Evolutionary conservation across 2,329 filamentous ascomycete species (phyloP).

Genomic region (Penicillium sp.): DNA sequence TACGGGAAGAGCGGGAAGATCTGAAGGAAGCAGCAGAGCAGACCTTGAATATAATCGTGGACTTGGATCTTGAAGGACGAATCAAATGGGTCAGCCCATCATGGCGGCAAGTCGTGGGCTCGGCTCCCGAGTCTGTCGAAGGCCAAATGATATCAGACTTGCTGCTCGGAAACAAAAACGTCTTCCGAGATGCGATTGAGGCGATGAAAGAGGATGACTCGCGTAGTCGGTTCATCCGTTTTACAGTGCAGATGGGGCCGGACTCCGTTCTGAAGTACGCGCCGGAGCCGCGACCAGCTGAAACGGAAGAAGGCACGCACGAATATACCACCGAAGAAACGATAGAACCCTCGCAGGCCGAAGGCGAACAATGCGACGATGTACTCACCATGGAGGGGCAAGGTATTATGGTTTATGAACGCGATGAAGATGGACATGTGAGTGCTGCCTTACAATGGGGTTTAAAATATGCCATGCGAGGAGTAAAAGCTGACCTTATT

Average conservation of each 20-base stretch:
- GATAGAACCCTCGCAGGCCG: constrained; percentile 39
- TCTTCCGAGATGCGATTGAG: constrained; percentile 81
- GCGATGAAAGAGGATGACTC: constrained; percentile 92
- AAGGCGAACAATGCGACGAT: constrained; percentile 45
- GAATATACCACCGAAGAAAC: constrained; percentile 24
- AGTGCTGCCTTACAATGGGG: constrained; percentile 20
- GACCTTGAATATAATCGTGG: constrained; percentile 93
- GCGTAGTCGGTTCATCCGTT: constrained; percentile 84
- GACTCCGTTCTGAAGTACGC: constrained; percentile 62
- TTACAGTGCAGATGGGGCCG: constrained; percentile 69
- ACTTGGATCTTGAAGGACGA: constrained; percentile 84
- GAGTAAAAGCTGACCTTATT: not conserved
- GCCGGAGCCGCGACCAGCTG: constrained; percentile 32
- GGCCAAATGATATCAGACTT: constrained; percentile 78
- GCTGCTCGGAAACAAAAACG: constrained; percentile 74
- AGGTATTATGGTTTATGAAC: constrained; percentile 97
- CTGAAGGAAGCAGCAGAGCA: constrained; percentile 94
- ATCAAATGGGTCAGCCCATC: constrained; percentile 97
- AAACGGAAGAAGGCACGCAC: constrained; percentile 9
- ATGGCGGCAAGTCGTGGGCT: constrained; percentile 91
- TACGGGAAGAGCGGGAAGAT: constrained; percentile 89
- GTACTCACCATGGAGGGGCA: constrained; percentile 86
- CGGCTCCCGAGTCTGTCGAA: constrained; percentile 68
- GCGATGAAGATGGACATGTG: constrained; percentile 88
- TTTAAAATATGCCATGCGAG: not conserved